A percentile compares a stretch with the other conserved stretches of the same genome.
Conservation (phyloP, 2,329 filamentous ascomycete genomes). For the Colletotrichum chlorophyti region DNA sequence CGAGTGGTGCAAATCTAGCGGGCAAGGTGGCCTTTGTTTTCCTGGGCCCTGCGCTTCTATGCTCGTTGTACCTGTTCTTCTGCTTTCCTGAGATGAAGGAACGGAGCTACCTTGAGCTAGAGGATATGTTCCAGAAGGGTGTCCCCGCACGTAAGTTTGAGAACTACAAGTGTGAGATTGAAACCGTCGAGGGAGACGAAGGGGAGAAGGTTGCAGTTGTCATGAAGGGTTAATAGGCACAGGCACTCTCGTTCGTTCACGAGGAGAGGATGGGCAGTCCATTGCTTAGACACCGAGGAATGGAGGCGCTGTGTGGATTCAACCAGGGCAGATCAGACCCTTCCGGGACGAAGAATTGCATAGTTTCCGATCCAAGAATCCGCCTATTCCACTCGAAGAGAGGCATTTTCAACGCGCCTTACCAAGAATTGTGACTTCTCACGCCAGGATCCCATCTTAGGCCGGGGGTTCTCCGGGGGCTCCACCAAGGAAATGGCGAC, state of each 20-base stretch:
- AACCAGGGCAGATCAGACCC: too few species aligned
- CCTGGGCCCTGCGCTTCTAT: slow-evolving; percentile 35
- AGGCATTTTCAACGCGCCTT: not conserved
- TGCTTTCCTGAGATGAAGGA: slow-evolving; percentile 42
- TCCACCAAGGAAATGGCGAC: not conserved
- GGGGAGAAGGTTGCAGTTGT: slow-evolving; percentile 8
- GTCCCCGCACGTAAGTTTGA: slow-evolving; percentile 2
- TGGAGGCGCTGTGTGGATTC: too few species aligned
- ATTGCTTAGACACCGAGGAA: too few species aligned
- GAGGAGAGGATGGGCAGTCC: not conserved
- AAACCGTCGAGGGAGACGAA: not conserved
- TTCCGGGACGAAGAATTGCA: not conserved
- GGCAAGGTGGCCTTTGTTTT: slow-evolving; percentile 49
- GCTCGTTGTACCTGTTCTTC: slow-evolving; percentile 37
- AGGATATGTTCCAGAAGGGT: slow-evolving; percentile 29
- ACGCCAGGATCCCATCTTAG: not conserved
- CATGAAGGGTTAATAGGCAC: not conserved
- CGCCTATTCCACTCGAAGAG: not conserved
- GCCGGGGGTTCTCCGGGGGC: not conserved
- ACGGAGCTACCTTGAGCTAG: slow-evolving; percentile 32
- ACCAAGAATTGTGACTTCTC: not conserved
- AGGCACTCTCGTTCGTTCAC: too few species aligned
- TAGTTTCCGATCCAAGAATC: too few species aligned
- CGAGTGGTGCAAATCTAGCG: slow-evolving; percentile 40
- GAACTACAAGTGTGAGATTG: not conserved